phyloP scores from a whole-genome alignment of 371 early-diverging fungal species.

The Syncephalastrum monosporum region DNA sequence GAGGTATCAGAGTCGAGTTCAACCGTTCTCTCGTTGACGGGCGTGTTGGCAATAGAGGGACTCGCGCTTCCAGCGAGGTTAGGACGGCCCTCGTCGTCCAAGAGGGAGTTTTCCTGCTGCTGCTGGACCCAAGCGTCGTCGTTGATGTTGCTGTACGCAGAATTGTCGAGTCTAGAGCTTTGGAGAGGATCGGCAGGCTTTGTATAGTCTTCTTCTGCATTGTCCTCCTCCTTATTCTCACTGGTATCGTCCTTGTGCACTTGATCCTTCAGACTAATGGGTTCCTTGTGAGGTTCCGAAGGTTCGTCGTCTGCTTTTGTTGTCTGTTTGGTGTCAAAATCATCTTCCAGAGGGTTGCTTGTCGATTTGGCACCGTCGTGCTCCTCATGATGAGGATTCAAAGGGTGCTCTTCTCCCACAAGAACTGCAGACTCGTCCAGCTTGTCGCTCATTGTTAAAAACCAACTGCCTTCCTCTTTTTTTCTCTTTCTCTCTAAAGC shows the following conservation, averaged over 20 bases:
- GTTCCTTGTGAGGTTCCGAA: too few relatives aligned
- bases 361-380: background rate
- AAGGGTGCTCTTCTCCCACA: slow-evolving; percentile 8
- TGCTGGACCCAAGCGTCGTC: slow-evolving; percentile 2
- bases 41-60: slow-evolving; percentile 1
- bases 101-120: slow-evolving; percentile 27
- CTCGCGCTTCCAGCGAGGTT: slow-evolving; percentile 14
- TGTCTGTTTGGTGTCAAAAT: slow-evolving; percentile 1
- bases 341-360: background rate
- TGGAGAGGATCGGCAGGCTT: slow-evolving; percentile 8
- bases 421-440: slow-evolving; percentile 8
- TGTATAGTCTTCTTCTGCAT: background rate
- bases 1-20: slow-evolving; percentile 22
- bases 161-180: slow-evolving; percentile 6
- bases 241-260: background rate
- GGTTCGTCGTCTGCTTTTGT: slow-evolving; percentile 1
- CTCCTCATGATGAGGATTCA: slow-evolving; percentile 1
- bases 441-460: too few relatives aligned
- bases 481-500: too few relatives aligned
- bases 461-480: too few relatives aligned
- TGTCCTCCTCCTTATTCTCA: slow-evolving; percentile 3
- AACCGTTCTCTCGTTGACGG: slow-evolving; percentile 1
- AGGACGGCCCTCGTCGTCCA: slow-evolving; percentile 26
- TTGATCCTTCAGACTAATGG: too few relatives aligned
- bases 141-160: slow-evolving; percentile 9